Base-by-base conservation (phyloP, 495 filamentous ascomycete genomes). In the Bacidia gigantensis region DNA sequence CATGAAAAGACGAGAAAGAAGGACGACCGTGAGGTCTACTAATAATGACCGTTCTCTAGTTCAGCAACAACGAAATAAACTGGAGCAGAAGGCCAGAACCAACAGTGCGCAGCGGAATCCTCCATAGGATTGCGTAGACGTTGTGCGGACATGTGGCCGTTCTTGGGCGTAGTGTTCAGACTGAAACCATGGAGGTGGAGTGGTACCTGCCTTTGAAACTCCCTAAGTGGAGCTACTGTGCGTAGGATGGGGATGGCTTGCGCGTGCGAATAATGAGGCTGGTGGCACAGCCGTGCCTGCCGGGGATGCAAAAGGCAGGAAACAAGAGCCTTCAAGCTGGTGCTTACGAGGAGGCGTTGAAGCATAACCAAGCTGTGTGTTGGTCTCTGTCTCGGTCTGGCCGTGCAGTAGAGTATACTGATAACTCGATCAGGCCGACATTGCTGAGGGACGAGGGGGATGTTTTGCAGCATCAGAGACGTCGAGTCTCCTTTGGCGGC, bases 101-200 rank as follows among this genome's bases (percentile, higher is more conserved):
- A 44, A 44, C 41, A 44, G n/a, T 22, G 41, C 41, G 7, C 14
- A 44, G 29, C 29, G 14, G n/a, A n/a, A n/a, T n/a, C n/a, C n/a
- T n/a, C n/a, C n/a, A 35, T 35, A 14, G 7, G 14, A 14, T 35
- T 35, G 29, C 29, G 29, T 35, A 14, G 29, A 35, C 5, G 5
- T 14, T 35, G 5, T 14, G 14, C 29, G 29, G 29, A 14, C 5
- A 14, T 35, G 29, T 35, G 29, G 29, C 29, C 29, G 29, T 35
- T 35, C 29, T 35, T 35, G 29, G 29, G 29, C 29, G 14, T 35
- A 35, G 29, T 35, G 29, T 7, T 35, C 29, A 35, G 29, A 35
- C 41, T 44, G 41, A 44, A 44, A 44, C 41, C 9, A 44, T 44
- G 41, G 41, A 44, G 41, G 41, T 44, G 41, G 41, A 9, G 14